Conservation (phyloP, 2,329 filamentous ascomycete species). For the Byssochlamys sp. region DNA sequence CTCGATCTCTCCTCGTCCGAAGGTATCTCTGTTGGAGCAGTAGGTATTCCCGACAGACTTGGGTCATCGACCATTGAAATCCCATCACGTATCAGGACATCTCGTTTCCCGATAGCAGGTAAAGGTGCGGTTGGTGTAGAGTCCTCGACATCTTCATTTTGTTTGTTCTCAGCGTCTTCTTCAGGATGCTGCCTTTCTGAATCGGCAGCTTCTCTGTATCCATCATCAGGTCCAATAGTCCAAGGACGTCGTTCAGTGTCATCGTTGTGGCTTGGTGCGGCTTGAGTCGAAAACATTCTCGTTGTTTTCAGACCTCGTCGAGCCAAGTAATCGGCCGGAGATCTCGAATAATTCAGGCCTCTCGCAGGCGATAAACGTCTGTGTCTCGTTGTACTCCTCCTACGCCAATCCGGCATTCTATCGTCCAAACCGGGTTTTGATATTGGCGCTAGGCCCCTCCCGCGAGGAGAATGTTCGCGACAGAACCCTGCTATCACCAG, state of each 20-base stretch:
- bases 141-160: neutral
- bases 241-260: neutral
- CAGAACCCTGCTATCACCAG: conserved; percentile 46
- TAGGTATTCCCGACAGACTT: neutral
- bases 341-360: conserved; percentile 12
- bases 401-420: conserved; percentile 11
- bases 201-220: neutral
- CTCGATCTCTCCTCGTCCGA: neutral
- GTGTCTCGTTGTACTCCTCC: conserved; percentile 7
- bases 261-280: conserved; percentile 15
- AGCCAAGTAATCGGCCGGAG: conserved; percentile 7
- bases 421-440: conserved; percentile 10
- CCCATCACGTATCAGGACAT: neutral
- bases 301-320: conserved; percentile 14
- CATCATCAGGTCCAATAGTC: conserved; percentile 6
- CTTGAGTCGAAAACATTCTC: conserved; percentile 19
- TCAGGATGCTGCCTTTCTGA: neutral
- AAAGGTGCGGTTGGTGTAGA: conserved; percentile 1
- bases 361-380: conserved; percentile 11
- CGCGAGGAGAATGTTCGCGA: conserved; percentile 35
- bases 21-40: neutral
- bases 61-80: neutral
- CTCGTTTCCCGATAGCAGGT: neutral
- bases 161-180: neutral
- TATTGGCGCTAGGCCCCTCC: conserved; percentile 20